A percentile compares a stretch with the other conserved stretches of the same genome.
phyloP scores from a whole-genome alignment of 164 flowering plant genomes.

The Houttuynia cordata region DNA sequence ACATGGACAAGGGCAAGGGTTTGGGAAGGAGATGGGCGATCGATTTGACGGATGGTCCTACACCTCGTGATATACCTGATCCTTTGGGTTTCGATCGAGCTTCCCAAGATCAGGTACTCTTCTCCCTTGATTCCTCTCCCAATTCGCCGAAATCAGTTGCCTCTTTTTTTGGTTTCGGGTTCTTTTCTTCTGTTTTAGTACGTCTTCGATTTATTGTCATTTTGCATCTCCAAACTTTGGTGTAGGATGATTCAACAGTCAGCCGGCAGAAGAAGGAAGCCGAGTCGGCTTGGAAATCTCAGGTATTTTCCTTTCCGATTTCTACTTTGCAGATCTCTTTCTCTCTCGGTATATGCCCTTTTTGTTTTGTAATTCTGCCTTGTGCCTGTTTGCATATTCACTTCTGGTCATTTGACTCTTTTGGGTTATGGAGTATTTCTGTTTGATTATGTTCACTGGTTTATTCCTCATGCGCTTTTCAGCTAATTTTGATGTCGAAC shows the following conservation, averaged over 20 bases:
- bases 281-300: constrained; percentile 84
- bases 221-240: not conserved
- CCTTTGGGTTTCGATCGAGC: constrained; percentile 85
- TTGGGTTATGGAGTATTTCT: no score
- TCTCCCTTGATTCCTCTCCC: not conserved
- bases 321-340: no score
- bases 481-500: no score
- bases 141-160: not conserved
- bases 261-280: constrained; percentile 86
- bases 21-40: constrained; percentile 74
- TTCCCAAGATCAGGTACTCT: constrained; percentile 58
- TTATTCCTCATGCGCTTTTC: no score
- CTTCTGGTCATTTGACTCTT: no score
- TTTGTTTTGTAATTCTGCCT: not conserved
- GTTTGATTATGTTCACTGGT: no score
- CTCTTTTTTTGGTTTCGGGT: no score
- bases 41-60: constrained; percentile 61
- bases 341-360: no score
- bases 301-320: constrained; percentile 27
- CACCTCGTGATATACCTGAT: constrained; percentile 65
- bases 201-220: not conserved
- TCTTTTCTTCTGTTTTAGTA: no score
- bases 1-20: constrained; percentile 81
- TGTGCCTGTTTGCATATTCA: no score
- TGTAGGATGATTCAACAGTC: constrained; percentile 64